Base-by-base conservation (phyloP, 495 filamentous ascomycete species). In the Usnea hakonensis region DNA sequence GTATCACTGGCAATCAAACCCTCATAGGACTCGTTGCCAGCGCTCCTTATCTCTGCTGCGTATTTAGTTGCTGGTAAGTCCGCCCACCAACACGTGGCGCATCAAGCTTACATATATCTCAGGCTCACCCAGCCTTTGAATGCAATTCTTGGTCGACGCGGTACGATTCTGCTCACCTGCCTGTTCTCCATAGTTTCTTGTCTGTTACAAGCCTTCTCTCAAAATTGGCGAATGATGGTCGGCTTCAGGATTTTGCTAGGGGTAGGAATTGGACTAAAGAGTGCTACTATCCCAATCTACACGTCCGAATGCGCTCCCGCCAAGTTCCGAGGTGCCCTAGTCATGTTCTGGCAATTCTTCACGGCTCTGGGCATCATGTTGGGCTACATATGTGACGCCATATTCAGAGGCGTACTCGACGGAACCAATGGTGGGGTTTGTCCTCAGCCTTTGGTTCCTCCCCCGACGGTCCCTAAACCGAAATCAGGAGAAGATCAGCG, bases 351-450 rank as follows among this genome's bases (percentile, higher is more conserved):
- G 79, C 81, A 85, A 69, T 74, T 84, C 69, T 80, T 75, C 46
- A 90, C 86, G 5, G 88, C 87, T 6, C 89, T 90, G 65, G 88
- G 88, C n/a, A 90, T 91, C 65, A 86, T 90, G 81, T 62, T 91
- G 19, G 89, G 89, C 28, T 88, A 87, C 65, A 80, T 36, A 36
- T 36, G 35, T 36, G 35, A 11, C 35, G 35, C 35, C 35, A 36
- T 36, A 36, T 36, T 36, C 35, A 36, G 35, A 36, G 35, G 35
- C 11, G 35, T 36, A 6, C 35, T 36, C 35, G 35, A 36, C 35
- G 35, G 35, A 36, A 36, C 35, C 11, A 36, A 36, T 11, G 35
- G 11, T 11, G 35, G 6, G 5, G 35, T 36, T 11, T 36, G 35
- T 36, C 35, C 35, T 11, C 35, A 36, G 35, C 35, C 35, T 36